A percentile compares a stretch with the other conserved stretches of the same genome.
phyloP scores from a whole-genome alignment of 768 basidiomycete genomes.

The Cystobasidium ongulense region DNA sequence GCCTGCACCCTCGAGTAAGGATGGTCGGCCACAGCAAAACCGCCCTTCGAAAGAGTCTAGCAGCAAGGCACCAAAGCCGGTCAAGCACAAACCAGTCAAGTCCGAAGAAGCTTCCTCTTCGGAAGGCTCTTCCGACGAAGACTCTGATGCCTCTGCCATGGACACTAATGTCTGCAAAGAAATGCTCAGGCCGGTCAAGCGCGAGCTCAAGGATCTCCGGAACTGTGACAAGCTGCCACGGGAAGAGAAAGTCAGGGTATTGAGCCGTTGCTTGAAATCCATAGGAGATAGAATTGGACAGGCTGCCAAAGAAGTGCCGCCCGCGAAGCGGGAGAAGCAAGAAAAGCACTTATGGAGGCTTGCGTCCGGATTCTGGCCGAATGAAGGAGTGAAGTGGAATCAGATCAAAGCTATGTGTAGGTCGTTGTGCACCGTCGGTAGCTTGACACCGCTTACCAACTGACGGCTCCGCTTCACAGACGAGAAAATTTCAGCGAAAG shows the following conservation, averaged over 20 bases:
- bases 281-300: constrained; percentile 85
- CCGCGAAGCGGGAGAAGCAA: constrained; percentile 28
- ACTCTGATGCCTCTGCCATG: constrained; percentile 32
- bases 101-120: constrained; percentile 60
- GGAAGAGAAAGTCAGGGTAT: constrained; percentile 88
- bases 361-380: constrained; percentile 30
- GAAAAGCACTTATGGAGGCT: constrained; percentile 40
- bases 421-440: not conserved
- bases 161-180: constrained; percentile 52
- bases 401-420: constrained; percentile 27
- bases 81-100: constrained; percentile 90
- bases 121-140: not conserved
- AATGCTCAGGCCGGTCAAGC: constrained; percentile 73
- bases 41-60: not conserved
- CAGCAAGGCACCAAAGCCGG: constrained; percentile 50
- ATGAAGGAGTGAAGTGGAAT: not conserved
- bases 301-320: constrained; percentile 47
- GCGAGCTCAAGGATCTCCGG: constrained; percentile 92
- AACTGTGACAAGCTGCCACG: constrained; percentile 82
- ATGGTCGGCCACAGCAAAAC: not conserved
- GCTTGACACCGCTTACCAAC: not conserved
- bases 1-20: constrained; percentile 11
- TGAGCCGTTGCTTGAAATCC: constrained; percentile 88
- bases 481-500: not conserved
- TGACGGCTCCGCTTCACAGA: not conserved